Evolutionary conservation across 2,329 filamentous ascomycete genomes (phyloP), one percentile per base, ranked within the genome.

Genomic region (Hymenoscyphus scutula): DNA sequence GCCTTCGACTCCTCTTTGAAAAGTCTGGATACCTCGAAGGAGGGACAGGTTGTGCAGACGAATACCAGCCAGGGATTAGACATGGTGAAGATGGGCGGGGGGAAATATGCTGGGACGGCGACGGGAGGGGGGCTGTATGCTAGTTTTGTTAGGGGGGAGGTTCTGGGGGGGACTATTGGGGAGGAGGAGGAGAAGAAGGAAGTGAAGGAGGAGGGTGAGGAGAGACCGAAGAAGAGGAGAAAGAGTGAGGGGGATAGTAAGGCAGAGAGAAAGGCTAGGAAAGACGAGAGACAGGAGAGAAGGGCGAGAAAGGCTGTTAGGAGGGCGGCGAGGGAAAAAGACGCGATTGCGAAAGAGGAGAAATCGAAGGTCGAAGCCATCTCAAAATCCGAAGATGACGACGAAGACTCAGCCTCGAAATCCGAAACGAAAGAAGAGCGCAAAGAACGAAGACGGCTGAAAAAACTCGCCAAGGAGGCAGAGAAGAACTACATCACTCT

Each of bases 1-100:
- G 95, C 95, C 11, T 97, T 97, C 69, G 94, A 98, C 76, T 88
- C 92, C 74, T 92, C 93, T 61, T 79, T 97, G 67, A 90, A 95
- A 76, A 90, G 89, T 3, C 82, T 97, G 59, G 89, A 90, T 73
- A 86, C 84, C 1, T 81, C 82, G 27, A 80, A 81, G 67, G 77
- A 84, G 68, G 81, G 85, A 59, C 78, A 80, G 69, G 60, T 86
- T 61, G 77, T 83, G 69, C 78, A 89, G 80, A 82, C 84, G 63
- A 74, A 84, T 66, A 79, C 77, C 34, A 79, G 80, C 62, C 79
- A 83, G 64, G 79, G 81, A 65, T 77, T 87, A 58, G 82, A 86
- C 69, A 81, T 81, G 67, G 80, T 88, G 62, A 81, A 82, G 59
- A 80, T 79, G 69, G 80, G 81, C 1, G 77, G 77, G 4, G 79